A percentile compares a stretch with the other conserved stretches of the same genome.
phyloP scores from a whole-genome alignment of 805 yeast genomes.

The Ogataea allantospora region DNA sequence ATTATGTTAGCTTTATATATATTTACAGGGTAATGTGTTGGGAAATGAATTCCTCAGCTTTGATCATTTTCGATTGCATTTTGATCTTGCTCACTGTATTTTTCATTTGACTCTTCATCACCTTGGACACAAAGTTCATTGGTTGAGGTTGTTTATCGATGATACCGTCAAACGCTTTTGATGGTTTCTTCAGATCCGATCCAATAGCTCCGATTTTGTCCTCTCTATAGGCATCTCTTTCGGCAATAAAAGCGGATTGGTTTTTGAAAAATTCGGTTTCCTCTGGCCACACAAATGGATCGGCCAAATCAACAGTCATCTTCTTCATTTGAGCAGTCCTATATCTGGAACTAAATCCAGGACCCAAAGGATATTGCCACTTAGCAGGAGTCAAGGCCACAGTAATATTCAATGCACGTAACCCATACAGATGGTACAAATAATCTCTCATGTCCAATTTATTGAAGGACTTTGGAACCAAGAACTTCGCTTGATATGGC shows the following conservation, averaged over 20 bases:
- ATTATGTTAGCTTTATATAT: conserved; percentile 15
- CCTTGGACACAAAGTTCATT: conserved; percentile 60
- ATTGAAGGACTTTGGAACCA: conserved; percentile 91
- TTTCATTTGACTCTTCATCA: conserved; percentile 42
- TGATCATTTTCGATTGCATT: conserved; percentile 21
- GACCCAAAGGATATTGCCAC: conserved; percentile 54
- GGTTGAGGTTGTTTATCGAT: conserved; percentile 54
- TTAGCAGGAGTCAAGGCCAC: conserved; percentile 78
- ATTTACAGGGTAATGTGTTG: conserved; percentile 36
- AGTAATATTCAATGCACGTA: conserved; percentile 85
- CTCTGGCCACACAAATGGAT: conserved; percentile 96
- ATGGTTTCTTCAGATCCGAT: conserved; percentile 66
- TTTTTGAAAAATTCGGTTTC: conserved; percentile 36
- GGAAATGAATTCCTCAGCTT: conserved; percentile 37
- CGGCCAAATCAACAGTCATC: conserved; percentile 95
- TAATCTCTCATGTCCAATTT: conserved; percentile 94
- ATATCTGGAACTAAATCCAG: conserved; percentile 61
- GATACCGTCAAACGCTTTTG: conserved; percentile 73
- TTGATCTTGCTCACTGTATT: conserved; percentile 43
- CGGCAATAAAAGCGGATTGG: conserved; percentile 37
- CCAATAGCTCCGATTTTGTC: conserved; percentile 52
- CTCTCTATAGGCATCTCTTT: conserved; percentile 50
- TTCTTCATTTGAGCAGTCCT: conserved; percentile 82
- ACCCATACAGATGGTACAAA: conserved; percentile 83
- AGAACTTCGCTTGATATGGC: conserved; percentile 94